Evolutionary conservation across 2,329 filamentous ascomycete genomes (phyloP).

Genomic region (Fusarium buharicum): DNA sequence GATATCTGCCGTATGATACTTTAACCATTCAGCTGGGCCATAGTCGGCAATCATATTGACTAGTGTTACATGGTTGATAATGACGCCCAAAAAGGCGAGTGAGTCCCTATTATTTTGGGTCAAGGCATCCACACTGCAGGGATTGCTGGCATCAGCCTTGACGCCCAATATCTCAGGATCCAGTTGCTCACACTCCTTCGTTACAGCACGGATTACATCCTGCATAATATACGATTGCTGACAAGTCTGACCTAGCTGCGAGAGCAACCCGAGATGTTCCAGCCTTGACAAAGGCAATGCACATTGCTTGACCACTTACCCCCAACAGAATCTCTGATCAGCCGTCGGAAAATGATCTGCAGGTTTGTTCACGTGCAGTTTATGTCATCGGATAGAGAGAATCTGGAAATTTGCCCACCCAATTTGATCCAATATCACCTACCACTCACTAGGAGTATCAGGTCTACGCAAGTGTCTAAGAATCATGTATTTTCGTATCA

Average conservation of each 20-base stretch:
- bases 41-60: conserved; percentile 52
- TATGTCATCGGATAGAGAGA: too few species aligned
- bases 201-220: conserved; percentile 49
- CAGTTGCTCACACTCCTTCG: conserved; percentile 45
- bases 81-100: conserved; percentile 52
- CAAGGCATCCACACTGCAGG: conserved; percentile 47
- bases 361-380: too few species aligned
- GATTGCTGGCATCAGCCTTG: conserved; percentile 52
- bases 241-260: conserved; percentile 59
- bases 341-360: too few species aligned
- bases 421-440: too few species aligned
- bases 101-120: conserved; percentile 38
- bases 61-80: conserved; percentile 58
- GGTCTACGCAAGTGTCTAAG: too few species aligned
- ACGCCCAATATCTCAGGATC: conserved; percentile 52
- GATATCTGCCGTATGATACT: conserved; percentile 61
- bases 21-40: conserved; percentile 56
- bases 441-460: too few species aligned
- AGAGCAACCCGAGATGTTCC: conserved; percentile 63
- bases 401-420: too few species aligned
- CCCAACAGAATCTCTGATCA: too few species aligned
- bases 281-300: conserved; percentile 64
- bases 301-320: conserved; percentile 60
- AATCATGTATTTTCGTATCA: too few species aligned
- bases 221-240: conserved; percentile 48